Conservation (phyloP, 495 filamentous ascomycete genomes). For the Arthonia radiata region DNA sequence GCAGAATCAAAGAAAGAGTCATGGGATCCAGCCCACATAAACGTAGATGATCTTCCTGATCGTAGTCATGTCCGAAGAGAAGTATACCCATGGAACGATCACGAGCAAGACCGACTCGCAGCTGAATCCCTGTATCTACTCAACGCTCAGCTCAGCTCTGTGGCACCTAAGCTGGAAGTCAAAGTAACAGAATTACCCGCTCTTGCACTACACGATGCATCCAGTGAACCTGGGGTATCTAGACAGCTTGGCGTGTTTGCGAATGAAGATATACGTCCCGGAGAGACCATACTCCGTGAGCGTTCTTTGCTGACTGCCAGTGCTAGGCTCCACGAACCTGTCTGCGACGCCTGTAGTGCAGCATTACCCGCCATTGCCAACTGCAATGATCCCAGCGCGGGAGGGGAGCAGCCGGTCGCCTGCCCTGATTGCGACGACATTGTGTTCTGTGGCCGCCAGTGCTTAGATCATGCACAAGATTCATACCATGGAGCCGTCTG, state of each 20-base stretch:
- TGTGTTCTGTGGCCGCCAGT: conserved; percentile 61
- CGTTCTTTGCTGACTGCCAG: conserved; percentile 61
- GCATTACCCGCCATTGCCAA: conserved; percentile 38
- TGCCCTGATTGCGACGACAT: conserved; percentile 61
- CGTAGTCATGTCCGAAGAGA: conserved; percentile 59
- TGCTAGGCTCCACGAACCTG: conserved; percentile 50
- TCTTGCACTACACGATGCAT: conserved; percentile 22
- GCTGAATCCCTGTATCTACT: conserved; percentile 37
- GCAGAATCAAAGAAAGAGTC: too few relatives aligned
- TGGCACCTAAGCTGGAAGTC: conserved; percentile 49
- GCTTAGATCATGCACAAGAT: conserved; percentile 41
- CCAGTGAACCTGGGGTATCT: conserved; percentile 21
- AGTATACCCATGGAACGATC: conserved; percentile 78
- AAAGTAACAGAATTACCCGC: conserved; percentile 45
- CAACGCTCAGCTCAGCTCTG: conserved; percentile 34
- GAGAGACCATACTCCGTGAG: conserved; percentile 57
- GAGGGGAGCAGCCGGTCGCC: conserved; percentile 10
- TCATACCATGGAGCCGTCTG: conserved; percentile 74
- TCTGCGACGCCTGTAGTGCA: conserved; percentile 64
- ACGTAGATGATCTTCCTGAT: conserved; percentile 24
- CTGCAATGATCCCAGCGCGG: conserved; percentile 15
- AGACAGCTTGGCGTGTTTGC: conserved; percentile 78
- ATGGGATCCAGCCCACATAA: too few relatives aligned
- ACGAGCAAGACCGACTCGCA: conserved; percentile 68
- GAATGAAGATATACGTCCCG: conserved; percentile 48